Evolutionary conservation across 495 filamentous ascomycete genomes (phyloP).

Genomic region (Letharia columbiana): DNA sequence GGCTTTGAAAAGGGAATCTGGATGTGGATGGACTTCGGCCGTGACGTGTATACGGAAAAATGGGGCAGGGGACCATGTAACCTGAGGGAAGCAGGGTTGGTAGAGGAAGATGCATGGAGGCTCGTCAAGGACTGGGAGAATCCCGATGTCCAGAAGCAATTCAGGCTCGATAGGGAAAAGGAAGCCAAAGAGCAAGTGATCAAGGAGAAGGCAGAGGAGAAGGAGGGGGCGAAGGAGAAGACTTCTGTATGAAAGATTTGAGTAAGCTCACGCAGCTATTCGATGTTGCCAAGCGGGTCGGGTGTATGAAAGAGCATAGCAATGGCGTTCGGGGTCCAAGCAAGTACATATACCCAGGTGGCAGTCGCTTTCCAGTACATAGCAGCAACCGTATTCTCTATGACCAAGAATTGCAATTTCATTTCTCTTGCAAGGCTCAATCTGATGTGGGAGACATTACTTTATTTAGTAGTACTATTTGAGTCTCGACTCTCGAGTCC

Average conservation of each 20-base stretch:
- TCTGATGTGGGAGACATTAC: too few species aligned
- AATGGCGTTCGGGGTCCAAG: neutral
- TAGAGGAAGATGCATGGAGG: constrained; percentile 43
- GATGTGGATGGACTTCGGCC: constrained; percentile 45
- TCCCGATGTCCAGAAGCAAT: constrained; percentile 16
- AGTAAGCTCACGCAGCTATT: neutral
- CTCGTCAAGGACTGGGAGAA: constrained; percentile 21
- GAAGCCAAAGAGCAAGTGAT: constrained; percentile 17
- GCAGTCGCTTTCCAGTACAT: neutral
- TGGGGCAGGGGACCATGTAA: constrained; percentile 51
- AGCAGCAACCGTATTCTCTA: neutral
- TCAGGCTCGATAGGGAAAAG: constrained; percentile 12
- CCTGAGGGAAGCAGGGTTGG: constrained; percentile 34
- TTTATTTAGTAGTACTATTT: too few species aligned
- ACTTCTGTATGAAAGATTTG: neutral
- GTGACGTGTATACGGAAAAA: constrained; percentile 44
- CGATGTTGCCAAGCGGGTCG: neutral
- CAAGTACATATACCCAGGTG: neutral
- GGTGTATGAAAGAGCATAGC: neutral
- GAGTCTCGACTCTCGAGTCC: too few species aligned
- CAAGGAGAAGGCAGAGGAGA: constrained; percentile 29
- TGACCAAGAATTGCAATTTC: neutral
- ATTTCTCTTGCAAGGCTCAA: too few species aligned
- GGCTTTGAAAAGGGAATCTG: constrained; percentile 47
- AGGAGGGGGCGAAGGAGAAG: constrained; percentile 11